Conservation (phyloP, 1,139 yeast genomes). For the Scheffersomyces stambukii region DNA sequence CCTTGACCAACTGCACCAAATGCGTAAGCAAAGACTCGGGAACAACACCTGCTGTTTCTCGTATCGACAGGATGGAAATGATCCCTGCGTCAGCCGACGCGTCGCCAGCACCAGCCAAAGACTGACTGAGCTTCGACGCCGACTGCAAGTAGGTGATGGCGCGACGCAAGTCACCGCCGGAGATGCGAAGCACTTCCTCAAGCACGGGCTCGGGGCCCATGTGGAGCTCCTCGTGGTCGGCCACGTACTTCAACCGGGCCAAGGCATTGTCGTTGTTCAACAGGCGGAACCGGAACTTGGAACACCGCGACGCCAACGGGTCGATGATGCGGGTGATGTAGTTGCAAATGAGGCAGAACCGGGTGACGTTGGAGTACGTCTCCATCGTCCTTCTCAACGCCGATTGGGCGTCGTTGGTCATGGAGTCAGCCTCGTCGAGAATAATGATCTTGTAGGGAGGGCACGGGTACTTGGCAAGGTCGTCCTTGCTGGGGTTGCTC, state of each 20-base stretch:
- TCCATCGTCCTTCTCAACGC: conserved; percentile 97
- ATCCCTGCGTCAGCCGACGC: conserved; percentile 22
- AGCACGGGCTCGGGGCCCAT: conserved; percentile 49
- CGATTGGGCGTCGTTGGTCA: conserved; percentile 98
- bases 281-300: conserved; percentile 85
- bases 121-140: conserved; percentile 59
- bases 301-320: conserved; percentile 93
- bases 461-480: conserved; percentile 74
- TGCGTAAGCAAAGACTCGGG: conserved; percentile 50
- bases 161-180: conserved; percentile 88
- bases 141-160: conserved; percentile 91
- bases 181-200: conserved; percentile 57
- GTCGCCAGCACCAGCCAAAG: conserved; percentile 15
- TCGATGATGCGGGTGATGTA: conserved; percentile 95
- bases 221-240: conserved; percentile 47
- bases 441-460: conserved; percentile 89
- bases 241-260: conserved; percentile 58
- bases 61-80: conserved; percentile 44
- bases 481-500: conserved; percentile 71
- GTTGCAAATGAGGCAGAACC: conserved; percentile 92
- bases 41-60: conserved; percentile 85
- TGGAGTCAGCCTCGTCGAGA: conserved; percentile 94
- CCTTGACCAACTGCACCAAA: conserved; percentile 36
- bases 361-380: conserved; percentile 81
- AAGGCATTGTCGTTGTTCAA: conserved; percentile 71